Evolutionary conservation across 179 eudicot species (phyloP), one percentile per base, ranked within the genome.

Genomic region (Patellifolia procumbens): DNA sequence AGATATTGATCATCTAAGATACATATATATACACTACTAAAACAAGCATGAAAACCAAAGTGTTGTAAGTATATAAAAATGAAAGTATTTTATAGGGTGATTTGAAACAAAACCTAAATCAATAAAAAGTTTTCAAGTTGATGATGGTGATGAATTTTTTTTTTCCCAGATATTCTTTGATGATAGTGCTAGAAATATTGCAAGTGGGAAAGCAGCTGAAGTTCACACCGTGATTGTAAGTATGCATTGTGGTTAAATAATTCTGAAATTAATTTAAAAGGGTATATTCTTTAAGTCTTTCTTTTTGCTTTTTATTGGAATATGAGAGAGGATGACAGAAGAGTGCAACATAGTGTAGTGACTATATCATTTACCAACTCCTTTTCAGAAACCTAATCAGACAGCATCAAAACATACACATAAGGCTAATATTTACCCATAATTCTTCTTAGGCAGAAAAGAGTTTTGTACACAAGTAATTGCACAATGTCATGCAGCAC

Each of bases 141-240:
- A 22, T 45, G 24, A 70, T 60, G 3, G 29, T 26, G 62, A 45
- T 34, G 49, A 64, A 48, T 51, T 53, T 52, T 60, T 48, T 34
- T 1, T 65, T 39, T 17, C 22, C 19, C 87, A 94, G 98, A 77
- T 94, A 71, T 92, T 94, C 89, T 92, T 94, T 52, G 98, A 94
- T 75, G 98, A 94, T 79, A 94, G 98, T 66, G 53, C 76, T n/a
- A 85, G 97, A 26, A 94, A 94, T 79, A 92, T 94, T 75, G 91
- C 87, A 28, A 94, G 92, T 78, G 98, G 87, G 3, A 92, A 92
- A 84, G 89, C 86, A 61, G 95, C 92, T 7, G 94, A 97, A 42
- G 90, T 94, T 68, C 89, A 89, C 81, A 94, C 97, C 1, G 97
- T 94, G 34, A 83, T 92, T 86, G 98, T 94, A 86, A 89, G 84